Evolutionary conservation across 257 asterid species (phyloP), one percentile per base, ranked within the genome.

Genomic region (Solanum chiquidenum): DNA sequence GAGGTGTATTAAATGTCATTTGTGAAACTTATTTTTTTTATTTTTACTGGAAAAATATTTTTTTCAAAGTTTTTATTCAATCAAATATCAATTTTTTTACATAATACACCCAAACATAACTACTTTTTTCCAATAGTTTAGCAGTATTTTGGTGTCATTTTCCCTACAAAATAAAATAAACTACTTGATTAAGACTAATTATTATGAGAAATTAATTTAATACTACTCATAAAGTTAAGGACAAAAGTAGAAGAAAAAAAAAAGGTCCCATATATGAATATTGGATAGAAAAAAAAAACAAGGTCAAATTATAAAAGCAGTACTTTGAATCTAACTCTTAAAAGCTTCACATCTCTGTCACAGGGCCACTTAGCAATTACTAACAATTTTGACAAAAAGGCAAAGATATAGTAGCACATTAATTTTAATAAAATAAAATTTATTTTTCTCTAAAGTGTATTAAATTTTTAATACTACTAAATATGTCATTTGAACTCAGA

Each of bases 291-390:
- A 16, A 42, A 16, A 42, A 49, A 64, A 83, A 49, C 5, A 34
- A 64, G 44, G 86, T 62, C 71, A 86, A 83, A 86, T 76, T 40
- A 27, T 68, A 69, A 75, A 68, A 85, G 69, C 52, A 75, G 14
- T 35, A 14, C 83, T 31, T 2, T 74, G 75, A 86, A 84, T 31
- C 55, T 44, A 62, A 62, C 52, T 87, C 73, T 87, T 55, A 38
- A 83, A 89, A 89, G 91, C 16, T 34, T 90, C 87, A 88, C 86
- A 77, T 66, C 83, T 80, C 83, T 86, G 85, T 86, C 87, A 12
- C 87, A 6, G 68, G 93, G 88, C 93, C 90, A 90, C 88, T 40
- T 35, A 64, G 82, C 60, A 83, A 69, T 31, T 12, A 49, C 2
- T 8, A 74, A 74, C 49, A 73, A 73, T 73, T 35, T 35, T 31